A percentile compares a stretch with the other conserved stretches of the same genome.
These are phyloP conservation scores for Yarrowia divulgata DNA, from an alignment of 805 yeast species.

Conservation along the genomic window DNA sequence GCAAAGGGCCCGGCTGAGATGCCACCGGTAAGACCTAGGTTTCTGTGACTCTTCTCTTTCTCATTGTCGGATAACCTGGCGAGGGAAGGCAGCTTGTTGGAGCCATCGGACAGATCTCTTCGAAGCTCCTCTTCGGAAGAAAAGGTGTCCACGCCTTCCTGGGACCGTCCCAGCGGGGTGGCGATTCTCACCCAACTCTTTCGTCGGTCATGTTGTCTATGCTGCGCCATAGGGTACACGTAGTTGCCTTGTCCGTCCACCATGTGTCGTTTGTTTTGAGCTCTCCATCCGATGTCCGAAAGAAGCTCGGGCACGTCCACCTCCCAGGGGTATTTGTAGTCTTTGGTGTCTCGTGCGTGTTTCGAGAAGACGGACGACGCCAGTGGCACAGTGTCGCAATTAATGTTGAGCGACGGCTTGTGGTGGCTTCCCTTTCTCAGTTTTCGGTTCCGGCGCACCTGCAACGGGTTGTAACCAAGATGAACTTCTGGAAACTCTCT, in stretches of 20 bases:
- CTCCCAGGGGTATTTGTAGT: slow-evolving; percentile 43
- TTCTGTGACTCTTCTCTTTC: slow-evolving; percentile 6
- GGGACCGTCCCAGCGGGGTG: slow-evolving; percentile 24
- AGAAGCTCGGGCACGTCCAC: slow-evolving; percentile 46
- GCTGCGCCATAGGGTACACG: slow-evolving; percentile 40
- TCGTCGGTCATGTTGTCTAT: slow-evolving; percentile 23
- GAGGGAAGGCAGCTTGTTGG: slow-evolving; percentile 9
- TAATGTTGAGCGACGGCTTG: slow-evolving; percentile 26
- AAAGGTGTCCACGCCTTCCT: slow-evolving; percentile 18
- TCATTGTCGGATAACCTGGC: slow-evolving; percentile 20
- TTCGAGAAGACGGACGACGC: slow-evolving; percentile 28
- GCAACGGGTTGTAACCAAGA: slow-evolving; percentile 81
- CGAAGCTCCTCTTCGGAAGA: slow-evolving; percentile 32
- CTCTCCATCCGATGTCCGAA: slow-evolving; percentile 45
- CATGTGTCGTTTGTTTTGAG: slow-evolving; percentile 41
- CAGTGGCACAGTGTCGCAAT: slow-evolving; percentile 38
- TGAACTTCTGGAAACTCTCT: slow-evolving; percentile 28
- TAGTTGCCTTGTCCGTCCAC: slow-evolving; percentile 42
- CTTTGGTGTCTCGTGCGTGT: slow-evolving; percentile 15
- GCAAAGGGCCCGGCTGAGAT: slow-evolving; percentile 13
- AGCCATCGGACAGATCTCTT: slow-evolving; percentile 20
- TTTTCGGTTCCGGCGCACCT: slow-evolving; percentile 75
- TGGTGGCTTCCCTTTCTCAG: slow-evolving; percentile 35
- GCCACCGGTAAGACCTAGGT: neutral
- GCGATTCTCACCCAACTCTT: slow-evolving; percentile 34